Evolutionary conservation across 1,139 yeast genomes (phyloP), one percentile per base, ranked within the genome.

Genomic region (Nakaseomyces kungkrabaensis): DNA sequence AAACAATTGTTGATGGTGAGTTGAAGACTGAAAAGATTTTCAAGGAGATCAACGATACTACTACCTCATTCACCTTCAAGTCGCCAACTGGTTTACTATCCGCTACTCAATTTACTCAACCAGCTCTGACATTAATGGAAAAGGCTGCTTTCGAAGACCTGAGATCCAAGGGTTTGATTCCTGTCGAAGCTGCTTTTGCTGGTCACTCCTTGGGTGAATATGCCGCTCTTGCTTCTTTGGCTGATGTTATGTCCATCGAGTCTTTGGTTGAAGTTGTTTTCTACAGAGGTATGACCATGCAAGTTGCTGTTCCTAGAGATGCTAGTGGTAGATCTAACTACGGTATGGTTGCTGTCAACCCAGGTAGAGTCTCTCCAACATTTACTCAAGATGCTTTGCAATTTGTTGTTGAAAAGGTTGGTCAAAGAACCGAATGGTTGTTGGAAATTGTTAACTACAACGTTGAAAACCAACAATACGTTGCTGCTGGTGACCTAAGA

Each of bases 251-350:
- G 97, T 96, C 98, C 51, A 90, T 94, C 64, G 98, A 94, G 74
- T 85, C 95, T 8, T 78, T 92, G 62, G 98, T 92, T 52, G 99
- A 92, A 70, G 96, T 92, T 69, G 98, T 92, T 46, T 92, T 92
- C 79, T 94, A 92, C 79, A 83, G 99, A 77, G 99, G 99, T 79
- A 92, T 92, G 98, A 92, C 99, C 46, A 92, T 92, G 98, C 98
- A 92, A 77, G 98, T 92, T 58, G 98, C 98, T 45, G 99, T 92
- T 58, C 97, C 97, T 66, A 83, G 99, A 74, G 99, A 92, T 72
- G 79, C 82, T 52, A 68, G 73, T 48, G 99, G 99, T 48, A 85
- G 98, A 74, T 92, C 98, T 54, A 92, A 94, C 76, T 92, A 92
- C 66, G 97, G 98, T 76, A 92, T 92, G 99, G 81, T 89, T 75